Evolutionary conservation across 129 eudicot species (phyloP).

Genomic region (Artemisia tridentata): DNA sequence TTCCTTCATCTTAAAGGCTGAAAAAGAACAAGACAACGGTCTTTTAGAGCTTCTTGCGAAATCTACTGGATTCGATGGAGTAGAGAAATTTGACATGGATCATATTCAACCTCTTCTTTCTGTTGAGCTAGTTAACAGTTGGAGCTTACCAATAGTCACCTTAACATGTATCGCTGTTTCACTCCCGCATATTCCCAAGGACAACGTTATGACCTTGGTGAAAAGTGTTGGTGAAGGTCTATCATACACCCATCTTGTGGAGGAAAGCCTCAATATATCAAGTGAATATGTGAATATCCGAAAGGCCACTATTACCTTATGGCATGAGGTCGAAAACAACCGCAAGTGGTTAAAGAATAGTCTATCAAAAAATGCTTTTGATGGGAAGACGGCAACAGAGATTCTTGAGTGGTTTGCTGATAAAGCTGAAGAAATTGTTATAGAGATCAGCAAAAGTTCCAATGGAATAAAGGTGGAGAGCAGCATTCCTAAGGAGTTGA

Average conservation of each 20-base stretch:
- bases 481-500: background rate
- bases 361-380: background rate
- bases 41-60: background rate
- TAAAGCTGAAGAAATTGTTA: background rate
- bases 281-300: background rate
- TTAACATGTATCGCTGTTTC: slow-evolving; percentile 11
- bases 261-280: background rate
- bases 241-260: slow-evolving; percentile 7
- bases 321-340: slow-evolving; percentile 2
- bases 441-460: background rate
- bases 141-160: slow-evolving; percentile 17
- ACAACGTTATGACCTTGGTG: background rate
- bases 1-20: background rate
- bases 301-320: background rate
- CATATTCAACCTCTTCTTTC: background rate
- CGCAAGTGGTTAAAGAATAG: slow-evolving; percentile 2
- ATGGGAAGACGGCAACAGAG: background rate
- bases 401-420: background rate
- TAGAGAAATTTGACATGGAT: background rate
- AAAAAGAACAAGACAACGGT: background rate
- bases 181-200: background rate
- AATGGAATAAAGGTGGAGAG: background rate
- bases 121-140: slow-evolving; percentile 10
- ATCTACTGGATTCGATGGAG: background rate
- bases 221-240: slow-evolving; percentile 22